These are phyloP conservation scores for Sporothrix dimorphospora DNA, from an alignment of 2,329 filamentous ascomycete species.

Conservation along the genomic window DNA sequence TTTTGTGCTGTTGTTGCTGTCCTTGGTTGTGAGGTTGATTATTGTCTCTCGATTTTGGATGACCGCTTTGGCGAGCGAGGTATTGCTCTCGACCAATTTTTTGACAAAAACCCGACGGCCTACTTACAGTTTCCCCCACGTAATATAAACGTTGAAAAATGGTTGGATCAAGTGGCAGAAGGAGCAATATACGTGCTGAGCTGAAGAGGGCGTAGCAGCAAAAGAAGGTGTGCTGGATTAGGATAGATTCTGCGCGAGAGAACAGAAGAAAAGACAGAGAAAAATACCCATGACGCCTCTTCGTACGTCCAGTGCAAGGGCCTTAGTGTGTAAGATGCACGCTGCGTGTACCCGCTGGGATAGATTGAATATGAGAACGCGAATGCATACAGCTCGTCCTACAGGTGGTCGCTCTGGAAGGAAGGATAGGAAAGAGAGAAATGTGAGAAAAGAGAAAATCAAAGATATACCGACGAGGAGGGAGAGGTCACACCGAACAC, in stretches of 20 bases:
- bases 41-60: too few relatives aligned
- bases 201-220: neutral
- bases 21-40: too few relatives aligned
- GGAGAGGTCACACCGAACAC: neutral
- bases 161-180: constrained; percentile 2
- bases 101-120: neutral
- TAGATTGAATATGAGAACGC: constrained; percentile 2
- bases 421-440: neutral
- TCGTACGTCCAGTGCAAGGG: constrained; percentile 22
- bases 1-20: neutral
- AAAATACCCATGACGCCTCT: neutral
- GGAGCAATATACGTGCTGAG: neutral
- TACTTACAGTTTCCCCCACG: neutral
- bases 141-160: constrained; percentile 9
- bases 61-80: too few relatives aligned
- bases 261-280: neutral
- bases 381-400: neutral
- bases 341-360: constrained; percentile 23
- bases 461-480: neutral
- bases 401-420: neutral
- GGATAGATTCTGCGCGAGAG: neutral
- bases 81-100: neutral
- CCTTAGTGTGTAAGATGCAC: constrained; percentile 12
- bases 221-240: neutral
- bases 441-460: neutral